These are phyloP conservation scores for Aspergillus udagawae DNA, from an alignment of 2,329 filamentous ascomycete genomes.

Conservation along the genomic window DNA sequence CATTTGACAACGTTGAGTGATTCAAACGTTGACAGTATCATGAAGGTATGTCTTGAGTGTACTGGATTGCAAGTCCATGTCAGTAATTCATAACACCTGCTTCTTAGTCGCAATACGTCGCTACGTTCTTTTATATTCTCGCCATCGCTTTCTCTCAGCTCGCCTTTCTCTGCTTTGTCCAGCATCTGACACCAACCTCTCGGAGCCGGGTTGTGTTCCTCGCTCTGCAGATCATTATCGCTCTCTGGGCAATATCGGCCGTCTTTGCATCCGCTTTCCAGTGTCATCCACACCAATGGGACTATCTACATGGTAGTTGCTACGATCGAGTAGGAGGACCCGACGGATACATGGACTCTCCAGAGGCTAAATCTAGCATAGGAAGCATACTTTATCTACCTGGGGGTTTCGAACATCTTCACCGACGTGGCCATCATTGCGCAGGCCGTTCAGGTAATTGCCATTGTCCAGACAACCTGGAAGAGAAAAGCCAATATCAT, in stretches of 20 bases:
- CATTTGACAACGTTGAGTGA: constrained; percentile 10
- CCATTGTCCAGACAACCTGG: constrained; percentile 18
- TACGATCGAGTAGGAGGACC: constrained; percentile 16
- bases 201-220: constrained; percentile 15
- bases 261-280: constrained; percentile 18
- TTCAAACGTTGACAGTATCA: constrained; percentile 6
- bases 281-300: constrained; percentile 17
- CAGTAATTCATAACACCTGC: background rate
- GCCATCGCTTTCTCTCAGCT: constrained; percentile 22
- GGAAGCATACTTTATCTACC: constrained; percentile 23
- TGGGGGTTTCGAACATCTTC: constrained; percentile 23
- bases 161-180: constrained; percentile 22
- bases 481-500: constrained; percentile 15
- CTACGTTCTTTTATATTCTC: constrained; percentile 19
- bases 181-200: constrained; percentile 17
- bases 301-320: constrained; percentile 17
- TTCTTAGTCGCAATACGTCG: constrained; percentile 19
- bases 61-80: background rate
- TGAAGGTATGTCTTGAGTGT: constrained; percentile 17
- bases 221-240: constrained; percentile 9
- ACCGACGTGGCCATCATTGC: constrained; percentile 21
- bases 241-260: constrained; percentile 13
- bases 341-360: background rate
- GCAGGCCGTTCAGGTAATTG: constrained; percentile 20
- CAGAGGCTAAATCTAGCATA: background rate